Percentiles rank a stretch among this genome's conserved stretches.
phyloP scores from a whole-genome alignment of 1,284 basidiomycete genomes.

The Athelia psychrophila region DNA sequence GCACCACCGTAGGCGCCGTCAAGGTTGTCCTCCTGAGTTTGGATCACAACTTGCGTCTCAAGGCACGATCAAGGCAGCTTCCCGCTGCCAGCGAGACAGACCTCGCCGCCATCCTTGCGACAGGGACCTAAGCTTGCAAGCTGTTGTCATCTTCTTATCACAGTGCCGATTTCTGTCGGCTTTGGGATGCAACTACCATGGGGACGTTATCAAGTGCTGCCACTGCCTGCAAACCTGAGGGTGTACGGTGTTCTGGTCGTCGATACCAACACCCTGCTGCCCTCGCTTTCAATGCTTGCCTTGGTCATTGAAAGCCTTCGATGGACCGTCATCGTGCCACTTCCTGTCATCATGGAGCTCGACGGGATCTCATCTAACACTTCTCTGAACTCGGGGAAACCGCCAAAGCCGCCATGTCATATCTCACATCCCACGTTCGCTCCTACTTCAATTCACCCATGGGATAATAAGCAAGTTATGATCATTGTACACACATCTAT shows the following conservation, averaged over 20 bases:
- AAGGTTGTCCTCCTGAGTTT: slow-evolving; percentile 90
- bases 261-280: slow-evolving; percentile 93
- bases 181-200: no score
- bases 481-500: no score
- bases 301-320: slow-evolving; percentile 76
- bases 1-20: slow-evolving; percentile 48
- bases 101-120: slow-evolving; percentile 59
- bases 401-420: slow-evolving; percentile 71
- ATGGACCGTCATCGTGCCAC: slow-evolving; percentile 90
- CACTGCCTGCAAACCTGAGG: no score
- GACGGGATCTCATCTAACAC: slow-evolving; percentile 81
- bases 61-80: slow-evolving; percentile 77
- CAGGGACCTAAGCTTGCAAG: no score
- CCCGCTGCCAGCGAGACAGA: slow-evolving; percentile 77
- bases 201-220: no score
- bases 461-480: no score
- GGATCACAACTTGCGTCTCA: slow-evolving; percentile 87
- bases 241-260: slow-evolving; percentile 91
- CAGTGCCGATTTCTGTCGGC: no score
- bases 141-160: no score
- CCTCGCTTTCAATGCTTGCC: slow-evolving; percentile 70
- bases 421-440: slow-evolving; percentile 76
- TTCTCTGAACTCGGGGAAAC: slow-evolving; percentile 64
- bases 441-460: slow-evolving; percentile 79
- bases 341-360: slow-evolving; percentile 95